Evolutionary conservation across 495 filamentous ascomycete genomes (phyloP).

Genomic region (Gamarada debralockiae): DNA sequence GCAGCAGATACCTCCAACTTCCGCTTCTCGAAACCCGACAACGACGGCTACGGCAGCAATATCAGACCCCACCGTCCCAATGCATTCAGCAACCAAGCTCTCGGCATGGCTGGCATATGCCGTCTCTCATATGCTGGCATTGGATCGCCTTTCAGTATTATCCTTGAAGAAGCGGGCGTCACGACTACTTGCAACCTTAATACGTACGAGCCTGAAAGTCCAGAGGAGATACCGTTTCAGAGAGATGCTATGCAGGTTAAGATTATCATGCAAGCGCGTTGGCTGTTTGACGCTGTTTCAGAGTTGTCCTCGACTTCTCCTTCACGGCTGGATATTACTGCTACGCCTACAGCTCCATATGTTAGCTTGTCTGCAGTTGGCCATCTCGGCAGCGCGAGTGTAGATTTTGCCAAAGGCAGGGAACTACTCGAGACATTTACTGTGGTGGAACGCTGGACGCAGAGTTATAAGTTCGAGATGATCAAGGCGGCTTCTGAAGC

Average conservation of each 20-base stretch:
- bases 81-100: slow-evolving; percentile 69
- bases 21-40: slow-evolving; percentile 47
- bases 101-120: slow-evolving; percentile 80
- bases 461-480: slow-evolving; percentile 78
- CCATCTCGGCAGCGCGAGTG: slow-evolving; percentile 70
- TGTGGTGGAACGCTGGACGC: slow-evolving; percentile 46
- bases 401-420: slow-evolving; percentile 77
- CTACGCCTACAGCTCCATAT: slow-evolving; percentile 62
- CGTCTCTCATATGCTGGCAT: slow-evolving; percentile 67
- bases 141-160: slow-evolving; percentile 74
- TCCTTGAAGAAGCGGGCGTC: slow-evolving; percentile 78
- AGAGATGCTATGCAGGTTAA: slow-evolving; percentile 79
- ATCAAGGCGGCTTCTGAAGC: slow-evolving; percentile 78
- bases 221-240: slow-evolving; percentile 76
- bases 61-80: slow-evolving; percentile 49
- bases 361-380: slow-evolving; percentile 72
- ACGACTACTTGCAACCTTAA: slow-evolving; percentile 87
- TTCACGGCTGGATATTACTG: slow-evolving; percentile 41
- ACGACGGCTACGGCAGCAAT: slow-evolving; percentile 47
- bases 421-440: slow-evolving; percentile 76
- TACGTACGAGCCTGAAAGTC: slow-evolving; percentile 74
- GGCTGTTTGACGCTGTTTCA: slow-evolving; percentile 77
- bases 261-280: slow-evolving; percentile 85
- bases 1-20: slow-evolving; percentile 58
- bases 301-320: slow-evolving; percentile 77